These are phyloP conservation scores for Ceratocystis lukuohia DNA, from an alignment of 2,329 filamentous ascomycete genomes.

Conservation along the genomic window DNA sequence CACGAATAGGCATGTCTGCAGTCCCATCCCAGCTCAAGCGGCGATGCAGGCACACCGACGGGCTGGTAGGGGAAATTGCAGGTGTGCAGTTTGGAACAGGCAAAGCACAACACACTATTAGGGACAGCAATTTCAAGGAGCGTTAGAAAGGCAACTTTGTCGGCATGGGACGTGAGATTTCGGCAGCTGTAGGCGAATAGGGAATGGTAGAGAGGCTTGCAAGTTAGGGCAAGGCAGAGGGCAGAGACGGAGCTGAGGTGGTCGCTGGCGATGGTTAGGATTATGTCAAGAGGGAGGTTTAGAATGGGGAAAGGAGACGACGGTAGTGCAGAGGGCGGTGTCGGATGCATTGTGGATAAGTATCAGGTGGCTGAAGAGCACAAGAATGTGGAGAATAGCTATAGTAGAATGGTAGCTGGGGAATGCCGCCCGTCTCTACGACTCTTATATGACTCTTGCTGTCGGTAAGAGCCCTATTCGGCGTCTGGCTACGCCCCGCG, in stretches of 20 bases:
- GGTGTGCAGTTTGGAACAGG: conserved; percentile 14
- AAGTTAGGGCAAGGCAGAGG: conserved; percentile 4
- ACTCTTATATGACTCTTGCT: neutral
- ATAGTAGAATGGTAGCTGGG: neutral
- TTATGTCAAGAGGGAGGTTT: conserved; percentile 15
- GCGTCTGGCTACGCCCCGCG: neutral
- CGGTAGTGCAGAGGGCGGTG: neutral
- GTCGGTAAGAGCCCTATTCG: neutral
- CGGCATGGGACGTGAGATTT: neutral
- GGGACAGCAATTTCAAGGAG: conserved; percentile 6
- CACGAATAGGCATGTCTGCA: conserved; percentile 16
- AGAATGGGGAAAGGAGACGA: conserved; percentile 9
- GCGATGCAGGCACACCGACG: conserved; percentile 11
- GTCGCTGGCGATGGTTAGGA: conserved; percentile 6
- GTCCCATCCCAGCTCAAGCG: conserved; percentile 16
- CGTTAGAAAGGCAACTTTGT: conserved; percentile 9
- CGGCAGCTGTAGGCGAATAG: neutral
- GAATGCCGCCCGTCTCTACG: neutral
- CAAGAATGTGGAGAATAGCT: neutral
- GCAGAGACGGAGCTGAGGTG: conserved; percentile 7
- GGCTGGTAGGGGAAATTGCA: neutral
- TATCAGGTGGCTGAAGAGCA: neutral
- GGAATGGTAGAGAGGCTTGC: conserved; percentile 6
- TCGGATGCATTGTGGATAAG: neutral
- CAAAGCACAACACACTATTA: conserved; percentile 6